Evolutionary conservation across 192 early-diverging fungal genomes (phyloP).

Genomic region (Geranomyces variabilis): DNA sequence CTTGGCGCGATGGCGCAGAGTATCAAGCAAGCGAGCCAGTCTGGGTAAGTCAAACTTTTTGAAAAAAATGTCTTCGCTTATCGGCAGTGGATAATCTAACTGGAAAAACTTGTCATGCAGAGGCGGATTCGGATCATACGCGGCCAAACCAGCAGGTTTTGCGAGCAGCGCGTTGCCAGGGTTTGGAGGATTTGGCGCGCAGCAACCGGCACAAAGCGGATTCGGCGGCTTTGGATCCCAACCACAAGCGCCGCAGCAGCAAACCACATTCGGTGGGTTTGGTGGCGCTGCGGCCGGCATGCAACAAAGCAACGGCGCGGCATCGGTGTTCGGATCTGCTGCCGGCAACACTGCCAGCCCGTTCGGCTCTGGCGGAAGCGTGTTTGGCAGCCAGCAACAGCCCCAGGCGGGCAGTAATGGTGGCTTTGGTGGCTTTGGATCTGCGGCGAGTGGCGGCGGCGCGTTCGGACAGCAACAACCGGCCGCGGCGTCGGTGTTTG

Average conservation of each 20-base stretch:
- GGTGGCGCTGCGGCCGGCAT: neutral
- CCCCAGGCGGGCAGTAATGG: neutral
- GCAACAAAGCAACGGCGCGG: too few relatives aligned
- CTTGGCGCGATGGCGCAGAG: constrained; percentile 14
- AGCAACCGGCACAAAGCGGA: constrained; percentile 4
- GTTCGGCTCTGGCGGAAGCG: neutral
- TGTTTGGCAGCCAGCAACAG: constrained; percentile 4
- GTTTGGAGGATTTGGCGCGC: constrained; percentile 7
- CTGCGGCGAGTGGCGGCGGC: neutral
- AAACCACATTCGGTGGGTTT: constrained; percentile 3
- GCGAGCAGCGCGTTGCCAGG: neutral
- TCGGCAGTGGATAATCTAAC: neutral
- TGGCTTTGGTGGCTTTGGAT: neutral
- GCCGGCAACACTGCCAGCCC: too few relatives aligned
- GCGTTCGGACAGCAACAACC: neutral
- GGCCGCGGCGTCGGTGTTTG: neutral
- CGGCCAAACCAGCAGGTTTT: neutral
- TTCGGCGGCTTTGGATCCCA: constrained; percentile 3
- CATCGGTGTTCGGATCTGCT: too few relatives aligned
- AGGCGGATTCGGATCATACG: constrained; percentile 3
- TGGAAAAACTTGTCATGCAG: neutral
- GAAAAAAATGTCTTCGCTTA: neutral
- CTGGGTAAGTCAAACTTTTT: constrained; percentile 1
- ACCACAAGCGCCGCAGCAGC: constrained; percentile 8
- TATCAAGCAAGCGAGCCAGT: constrained; percentile 18